Evolutionary conservation across 73 alveolate species (phyloP).

Genomic region (Chromera velia): DNA sequence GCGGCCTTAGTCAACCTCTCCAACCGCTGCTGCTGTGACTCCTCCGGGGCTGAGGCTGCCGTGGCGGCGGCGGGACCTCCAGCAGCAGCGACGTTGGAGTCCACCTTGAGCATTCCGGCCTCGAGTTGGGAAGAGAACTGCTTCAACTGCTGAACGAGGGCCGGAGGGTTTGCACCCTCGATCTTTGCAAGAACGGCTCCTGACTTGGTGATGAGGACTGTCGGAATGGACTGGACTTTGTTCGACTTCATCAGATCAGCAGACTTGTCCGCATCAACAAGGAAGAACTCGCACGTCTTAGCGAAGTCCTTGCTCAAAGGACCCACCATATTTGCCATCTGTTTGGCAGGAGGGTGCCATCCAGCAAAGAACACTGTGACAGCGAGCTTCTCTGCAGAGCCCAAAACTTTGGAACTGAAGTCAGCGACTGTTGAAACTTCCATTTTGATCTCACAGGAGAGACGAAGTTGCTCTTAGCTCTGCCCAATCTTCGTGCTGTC

Average conservation of each 20-base stretch:
- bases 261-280: not conserved
- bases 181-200: not conserved
- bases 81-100: not conserved
- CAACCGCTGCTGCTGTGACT: not conserved
- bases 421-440: not conserved
- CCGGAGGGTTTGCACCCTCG: not conserved
- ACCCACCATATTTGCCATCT: not conserved
- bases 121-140: not conserved
- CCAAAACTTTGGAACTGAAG: not conserved
- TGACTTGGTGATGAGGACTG: not conserved
- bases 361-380: not conserved
- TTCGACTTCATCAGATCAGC: not conserved
- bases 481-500: no score
- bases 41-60: not conserved
- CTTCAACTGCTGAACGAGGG: not conserved
- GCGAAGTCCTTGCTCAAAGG: not conserved
- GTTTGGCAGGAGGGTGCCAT: not conserved
- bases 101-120: no score
- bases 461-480: no score
- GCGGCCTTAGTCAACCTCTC: conserved; percentile 26
- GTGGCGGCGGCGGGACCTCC: not conserved
- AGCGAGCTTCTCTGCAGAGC: not conserved
- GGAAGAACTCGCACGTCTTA: not conserved
- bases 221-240: not conserved
- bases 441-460: not conserved